Percentiles rank a stretch among this genome's conserved stretches.
These are phyloP conservation scores for Tranzscheliella williamsii DNA, from an alignment of 1,284 basidiomycete genomes.

Conservation along the genomic window DNA sequence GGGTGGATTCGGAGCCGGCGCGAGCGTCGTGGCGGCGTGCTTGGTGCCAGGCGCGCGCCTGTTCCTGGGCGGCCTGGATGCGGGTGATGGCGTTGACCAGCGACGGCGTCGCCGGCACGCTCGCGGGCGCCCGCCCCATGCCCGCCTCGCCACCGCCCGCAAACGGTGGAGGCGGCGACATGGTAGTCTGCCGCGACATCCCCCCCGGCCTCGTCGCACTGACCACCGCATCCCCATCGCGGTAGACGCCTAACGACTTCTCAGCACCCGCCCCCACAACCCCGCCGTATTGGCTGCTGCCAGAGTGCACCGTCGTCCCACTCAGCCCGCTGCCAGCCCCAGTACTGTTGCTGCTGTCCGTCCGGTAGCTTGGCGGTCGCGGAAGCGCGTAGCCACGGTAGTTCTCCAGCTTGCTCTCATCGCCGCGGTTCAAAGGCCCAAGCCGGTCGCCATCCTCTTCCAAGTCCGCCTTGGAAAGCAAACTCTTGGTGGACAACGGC, in stretches of 20 bases:
- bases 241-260: conserved; percentile 11
- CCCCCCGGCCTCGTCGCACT: conserved; percentile 10
- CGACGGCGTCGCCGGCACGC: conserved; percentile 45
- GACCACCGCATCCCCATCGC: conserved; percentile 9
- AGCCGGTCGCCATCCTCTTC: conserved; percentile 16
- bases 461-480: conserved; percentile 7
- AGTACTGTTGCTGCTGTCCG: conserved; percentile 20
- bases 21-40: not conserved
- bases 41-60: conserved; percentile 31
- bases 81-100: conserved; percentile 51
- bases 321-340: conserved; percentile 13
- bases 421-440: conserved; percentile 10
- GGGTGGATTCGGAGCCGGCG: not conserved
- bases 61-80: conserved; percentile 50
- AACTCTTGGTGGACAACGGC: conserved; percentile 5
- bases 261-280: conserved; percentile 2
- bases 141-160: conserved; percentile 1
- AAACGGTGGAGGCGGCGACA: conserved; percentile 24
- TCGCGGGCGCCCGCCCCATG: conserved; percentile 2
- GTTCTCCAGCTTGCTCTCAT: conserved; percentile 6
- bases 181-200: conserved; percentile 7
- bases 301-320: conserved; percentile 5
- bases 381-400: conserved; percentile 4
- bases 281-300: not conserved
- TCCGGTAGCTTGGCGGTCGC: conserved; percentile 36